phyloP scores from a whole-genome alignment of 192 early-diverging fungal species.

The Bifiguratus adelaidae region DNA sequence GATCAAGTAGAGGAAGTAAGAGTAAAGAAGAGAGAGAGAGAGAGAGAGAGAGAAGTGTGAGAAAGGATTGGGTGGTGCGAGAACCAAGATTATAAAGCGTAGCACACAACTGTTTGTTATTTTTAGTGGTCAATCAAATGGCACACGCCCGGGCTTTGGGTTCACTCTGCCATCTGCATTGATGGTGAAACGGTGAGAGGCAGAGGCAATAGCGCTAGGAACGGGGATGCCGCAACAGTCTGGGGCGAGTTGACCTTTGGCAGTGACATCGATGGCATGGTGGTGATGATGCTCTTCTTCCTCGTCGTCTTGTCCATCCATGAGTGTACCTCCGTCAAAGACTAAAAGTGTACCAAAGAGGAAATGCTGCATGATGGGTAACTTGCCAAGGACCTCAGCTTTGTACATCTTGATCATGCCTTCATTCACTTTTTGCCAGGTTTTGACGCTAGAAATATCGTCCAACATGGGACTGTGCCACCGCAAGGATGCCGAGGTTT shows the following conservation, averaged over 20 bases:
- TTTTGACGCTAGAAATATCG: constrained; percentile 85
- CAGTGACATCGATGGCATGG: constrained; percentile 48
- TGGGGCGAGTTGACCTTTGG: constrained; percentile 70
- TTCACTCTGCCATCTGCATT: too few relatives aligned
- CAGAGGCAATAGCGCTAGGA: constrained; percentile 73
- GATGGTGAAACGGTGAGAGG: too few relatives aligned
- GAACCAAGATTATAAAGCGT: too few relatives aligned
- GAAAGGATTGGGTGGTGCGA: too few relatives aligned
- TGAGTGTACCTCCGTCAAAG: constrained; percentile 53
- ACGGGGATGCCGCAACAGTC: constrained; percentile 73
- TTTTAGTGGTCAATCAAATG: too few relatives aligned
- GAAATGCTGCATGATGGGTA: constrained; percentile 99
- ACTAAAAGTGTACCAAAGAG: constrained; percentile 80
- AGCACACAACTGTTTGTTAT: too few relatives aligned
- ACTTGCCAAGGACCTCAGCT: constrained; percentile 84
- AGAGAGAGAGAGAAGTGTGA: too few relatives aligned
- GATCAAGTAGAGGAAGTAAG: too few relatives aligned
- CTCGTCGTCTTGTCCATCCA: constrained; percentile 16
- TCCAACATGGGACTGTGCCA: constrained; percentile 97
- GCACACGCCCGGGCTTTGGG: too few relatives aligned
- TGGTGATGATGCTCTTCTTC: constrained; percentile 44
- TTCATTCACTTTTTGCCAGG: constrained; percentile 85
- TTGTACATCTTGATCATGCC: constrained; percentile 97
- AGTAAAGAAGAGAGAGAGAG: too few relatives aligned
- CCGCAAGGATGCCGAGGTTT: constrained; percentile 49